Evolutionary conservation across 2,329 filamentous ascomycete genomes (phyloP), one percentile per base, ranked within the genome.

Genomic region (Ambrosiella xylebori): DNA sequence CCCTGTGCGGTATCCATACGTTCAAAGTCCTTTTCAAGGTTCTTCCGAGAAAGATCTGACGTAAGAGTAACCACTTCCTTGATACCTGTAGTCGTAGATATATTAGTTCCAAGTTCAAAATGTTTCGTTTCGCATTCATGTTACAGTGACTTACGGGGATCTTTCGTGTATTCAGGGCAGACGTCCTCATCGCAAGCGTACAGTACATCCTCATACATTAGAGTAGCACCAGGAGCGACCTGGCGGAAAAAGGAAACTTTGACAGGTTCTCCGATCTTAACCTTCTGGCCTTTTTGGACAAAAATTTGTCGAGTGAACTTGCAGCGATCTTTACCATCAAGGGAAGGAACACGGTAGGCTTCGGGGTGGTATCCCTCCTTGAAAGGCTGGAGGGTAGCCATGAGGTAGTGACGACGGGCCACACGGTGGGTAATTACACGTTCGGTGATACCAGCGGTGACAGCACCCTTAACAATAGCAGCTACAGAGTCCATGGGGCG

Each of bases 201-300:
- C 59, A 97, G 72, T 57, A 97, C 91, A 73, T 98, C 93, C 75
- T 98, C 93, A 70, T 98, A 98, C 93, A 98, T 97, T 65, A 98
- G 81, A 1, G 91, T 97, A 39, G 93, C 93, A 54, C 93, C 93
- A 0, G 93, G 93, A 5, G 93, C 93, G 57, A 98, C 93, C 70
- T 97, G 93, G 70, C 93, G 79, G 82, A 98, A 97, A 73, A 97
- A 97, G 8, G 88, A 95, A 50, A 97, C 93, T 77, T 97, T 97
- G 73, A 97, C 91, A 1, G 93, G 91, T 73, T 98, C 93, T 65
- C 93, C 93, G 70, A 95, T 97, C 83, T 97, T 97, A 72, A 98
- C 90, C 70, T 94, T 86, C 71, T 98, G 93, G 13, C 93, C 93
- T 74, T 96, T 97, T 67, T 96, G 93, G 63, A 98, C 91, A 65